Base-by-base conservation (phyloP, 177 flowering plant species). In the Vitis hybrid region DNA sequence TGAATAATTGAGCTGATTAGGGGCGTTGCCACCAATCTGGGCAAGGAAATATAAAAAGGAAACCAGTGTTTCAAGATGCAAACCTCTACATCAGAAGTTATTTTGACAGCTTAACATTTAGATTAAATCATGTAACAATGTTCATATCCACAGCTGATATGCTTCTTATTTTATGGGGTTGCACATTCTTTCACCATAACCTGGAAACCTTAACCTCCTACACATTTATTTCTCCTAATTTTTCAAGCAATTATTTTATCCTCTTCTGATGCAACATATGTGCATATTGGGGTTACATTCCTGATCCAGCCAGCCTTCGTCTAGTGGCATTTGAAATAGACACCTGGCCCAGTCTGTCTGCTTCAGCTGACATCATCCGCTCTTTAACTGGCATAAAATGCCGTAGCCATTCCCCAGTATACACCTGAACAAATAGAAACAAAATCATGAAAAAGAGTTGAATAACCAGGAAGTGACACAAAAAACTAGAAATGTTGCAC, bases 341-440 rank as follows among this genome's bases (percentile, higher is more conserved):
- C 13, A 92, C 87, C 74, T 89, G 93, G 50, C 88, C 85, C 3
- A 89, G 92, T 79, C 60, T 83, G 68, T 91, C 97, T 14, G 79
- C 84, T 8, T 79, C 83, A 2, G 64, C n/a, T 32, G 83, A 57
- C 27, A 46, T 72, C 79, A 77, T 71, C 11, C 99, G 80, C 64
- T 90, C 98, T 52, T 73, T 76, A 4, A 81, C 64, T 13, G 98
- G 93, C 77, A 70, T 76, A 69, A 93, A 95, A 57, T 90, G 94
- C 56, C 92, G 79, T 72, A 88, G 74, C 99, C 99, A 95, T 40
- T 72, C 88, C 8, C 98, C 99, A 2, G 85, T 89, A 58, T 92
- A 94, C 30, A 93, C 98, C 98, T 94, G 83, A 68, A 78, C 11
- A 61, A 54, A 17, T 8, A 64, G 19, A 21, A 50, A 7, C 50